Evolutionary conservation across 2,329 filamentous ascomycete genomes (phyloP), one percentile per base, ranked within the genome.

Genomic region (Penicillium fuscoglaucum): DNA sequence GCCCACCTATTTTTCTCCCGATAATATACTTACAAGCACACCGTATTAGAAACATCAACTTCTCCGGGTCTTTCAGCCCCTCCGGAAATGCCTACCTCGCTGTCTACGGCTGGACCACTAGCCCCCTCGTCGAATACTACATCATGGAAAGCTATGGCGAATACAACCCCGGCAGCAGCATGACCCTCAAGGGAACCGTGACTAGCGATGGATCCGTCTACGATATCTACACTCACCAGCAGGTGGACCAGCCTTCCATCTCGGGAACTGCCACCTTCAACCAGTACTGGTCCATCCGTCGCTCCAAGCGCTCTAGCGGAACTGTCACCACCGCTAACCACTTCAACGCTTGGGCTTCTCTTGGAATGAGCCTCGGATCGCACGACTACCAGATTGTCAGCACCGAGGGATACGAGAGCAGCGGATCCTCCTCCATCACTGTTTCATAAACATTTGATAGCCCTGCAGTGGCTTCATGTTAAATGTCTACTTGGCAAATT

Each of bases 271-370:
- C 66, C 2, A 80, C 76, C 6, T 80, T 79, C 60, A 66, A 70
- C 26, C 77, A 80, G 65, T 79, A 75, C 62, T 78, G 73, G 71
- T 78, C 75, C 17, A 70, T 80, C 35, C 72, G 78, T 7, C 67
- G 64, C 15, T 66, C 29, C 43, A 74, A 73, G 60, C 73, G 76
- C 2, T 63, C 62, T 8, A 67, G 69, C 15, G 75, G 75, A 9
- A 72, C 70, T 1, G 72, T 77, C 15, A 76, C 69, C 1, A 73
- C 69, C 6, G 63, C 59, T 7, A 76, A 76, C 51, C 74, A 76
- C 52, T 76, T 76, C 59, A 66, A 71, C 35, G 74, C 72, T 0
- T 76, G 74, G 74, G 65, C 66, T 6, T 47, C 47, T 7, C 59
- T 69, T 21, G 74, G 73, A 1, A 61, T 77, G 68, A 62, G 61